Evolutionary conservation across 306 rosid genomes (phyloP).

Genomic region (Rosa persica): DNA sequence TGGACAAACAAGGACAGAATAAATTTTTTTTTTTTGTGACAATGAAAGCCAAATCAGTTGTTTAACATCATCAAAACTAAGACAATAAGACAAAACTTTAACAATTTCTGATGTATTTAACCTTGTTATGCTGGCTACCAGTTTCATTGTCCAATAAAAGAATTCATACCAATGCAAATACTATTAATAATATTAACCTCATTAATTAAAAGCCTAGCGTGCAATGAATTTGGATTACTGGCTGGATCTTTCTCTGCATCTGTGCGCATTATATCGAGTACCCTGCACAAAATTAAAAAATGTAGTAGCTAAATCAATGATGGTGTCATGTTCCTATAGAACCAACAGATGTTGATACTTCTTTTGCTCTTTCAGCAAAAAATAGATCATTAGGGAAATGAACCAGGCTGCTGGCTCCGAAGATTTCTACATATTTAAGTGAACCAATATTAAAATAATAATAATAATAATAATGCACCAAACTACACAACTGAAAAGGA

Average conservation of each 20-base stretch:
- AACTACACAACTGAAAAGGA: background rate
- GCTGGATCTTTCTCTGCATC: conserved; percentile 80
- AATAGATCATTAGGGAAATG: background rate
- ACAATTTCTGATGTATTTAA: background rate
- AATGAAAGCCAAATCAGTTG: conserved; percentile 12
- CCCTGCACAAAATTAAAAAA: conserved; percentile 57
- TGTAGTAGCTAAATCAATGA: conserved; percentile 1
- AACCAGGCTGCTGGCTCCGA: background rate
- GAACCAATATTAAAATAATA: background rate
- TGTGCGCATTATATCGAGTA: conserved; percentile 71
- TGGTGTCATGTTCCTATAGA: background rate
- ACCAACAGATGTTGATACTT: background rate
- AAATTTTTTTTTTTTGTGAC: background rate
- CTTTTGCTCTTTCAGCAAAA: background rate
- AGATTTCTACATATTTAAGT: background rate
- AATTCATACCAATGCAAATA: conserved; percentile 17
- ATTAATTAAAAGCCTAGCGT: conserved; percentile 66
- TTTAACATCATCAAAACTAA: conserved; percentile 16
- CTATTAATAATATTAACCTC: conserved; percentile 52
- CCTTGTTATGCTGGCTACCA: background rate
- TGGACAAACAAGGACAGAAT: background rate
- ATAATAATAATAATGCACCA: background rate
- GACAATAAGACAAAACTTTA: conserved; percentile 11
- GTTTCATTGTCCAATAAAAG: conserved; percentile 5
- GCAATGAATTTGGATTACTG: conserved; percentile 59